Conservation (phyloP, 2,329 filamentous ascomycete species). For the Fusarium sp. region DNA sequence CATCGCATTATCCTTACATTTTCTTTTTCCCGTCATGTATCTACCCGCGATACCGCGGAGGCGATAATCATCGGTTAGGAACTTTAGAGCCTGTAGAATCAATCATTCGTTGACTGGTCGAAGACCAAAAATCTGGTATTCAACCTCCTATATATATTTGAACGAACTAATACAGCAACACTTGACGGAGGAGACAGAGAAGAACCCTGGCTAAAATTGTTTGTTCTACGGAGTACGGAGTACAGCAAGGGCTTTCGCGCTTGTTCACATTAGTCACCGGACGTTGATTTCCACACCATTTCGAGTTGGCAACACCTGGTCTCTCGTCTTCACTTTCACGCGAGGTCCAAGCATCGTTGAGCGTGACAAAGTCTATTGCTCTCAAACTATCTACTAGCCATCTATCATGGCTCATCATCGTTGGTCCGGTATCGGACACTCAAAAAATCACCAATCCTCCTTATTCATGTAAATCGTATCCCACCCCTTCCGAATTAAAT, state of each 20-base stretch:
- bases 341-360: background rate
- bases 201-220: background rate
- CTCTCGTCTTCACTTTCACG: background rate
- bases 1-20: slow-evolving; percentile 24
- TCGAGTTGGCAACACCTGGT: background rate
- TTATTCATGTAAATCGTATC: slow-evolving; percentile 36
- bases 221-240: too few relatives aligned
- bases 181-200: background rate
- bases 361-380: slow-evolving; percentile 35
- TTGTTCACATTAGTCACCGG: slow-evolving; percentile 27
- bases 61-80: too few relatives aligned
- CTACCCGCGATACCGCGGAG: too few relatives aligned
- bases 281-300: slow-evolving; percentile 4
- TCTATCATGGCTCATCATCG: slow-evolving; percentile 33
- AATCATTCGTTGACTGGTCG: background rate
- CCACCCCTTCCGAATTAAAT: slow-evolving; percentile 42
- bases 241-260: too few relatives aligned
- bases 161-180: background rate
- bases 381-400: slow-evolving; percentile 37
- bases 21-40: slow-evolving; percentile 4
- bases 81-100: background rate
- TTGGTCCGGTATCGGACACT: slow-evolving; percentile 29
- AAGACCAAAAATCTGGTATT: too few relatives aligned
- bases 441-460: slow-evolving; percentile 40
- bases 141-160: background rate